phyloP scores from a whole-genome alignment of 257 asterid species.

The Solanum okadae region DNA sequence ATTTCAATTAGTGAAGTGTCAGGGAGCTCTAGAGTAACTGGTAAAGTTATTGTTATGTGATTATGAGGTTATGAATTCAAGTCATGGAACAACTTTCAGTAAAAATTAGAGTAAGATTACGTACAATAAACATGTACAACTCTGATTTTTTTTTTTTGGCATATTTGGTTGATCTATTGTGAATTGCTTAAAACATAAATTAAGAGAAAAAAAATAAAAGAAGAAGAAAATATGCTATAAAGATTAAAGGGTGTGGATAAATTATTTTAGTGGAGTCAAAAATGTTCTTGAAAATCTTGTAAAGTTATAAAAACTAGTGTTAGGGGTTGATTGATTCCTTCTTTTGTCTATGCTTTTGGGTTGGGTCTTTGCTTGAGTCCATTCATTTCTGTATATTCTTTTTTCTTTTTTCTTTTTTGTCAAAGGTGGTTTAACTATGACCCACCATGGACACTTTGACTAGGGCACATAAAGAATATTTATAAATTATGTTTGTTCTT shows the following conservation, averaged over 20 bases:
- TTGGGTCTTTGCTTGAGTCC: not conserved
- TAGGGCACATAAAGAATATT: not conserved
- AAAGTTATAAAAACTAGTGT: not conserved
- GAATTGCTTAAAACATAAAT: not conserved
- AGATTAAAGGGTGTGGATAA: not conserved
- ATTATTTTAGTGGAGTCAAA: not conserved
- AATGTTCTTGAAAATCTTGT: not conserved
- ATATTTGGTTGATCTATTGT: not conserved
- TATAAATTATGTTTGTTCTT: not conserved
- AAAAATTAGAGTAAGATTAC: not conserved
- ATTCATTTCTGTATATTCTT: not conserved
- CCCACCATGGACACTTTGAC: not conserved
- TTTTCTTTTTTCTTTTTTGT: not conserved
- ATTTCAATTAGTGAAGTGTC: too few relatives aligned
- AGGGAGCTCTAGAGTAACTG: not conserved
- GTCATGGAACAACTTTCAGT: too few relatives aligned
- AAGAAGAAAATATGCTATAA: not conserved
- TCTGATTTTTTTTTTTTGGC: not conserved
- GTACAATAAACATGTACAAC: rapidly evolving
- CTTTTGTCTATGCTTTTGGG: not conserved
- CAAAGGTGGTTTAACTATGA: not conserved
- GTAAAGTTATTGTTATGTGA: not conserved
- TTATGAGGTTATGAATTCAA: not conserved
- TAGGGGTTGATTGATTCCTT: not conserved
- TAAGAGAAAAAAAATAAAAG: not conserved